Base-by-base conservation (phyloP, 2,329 filamentous ascomycete genomes). In the Phoma herbarum region DNA sequence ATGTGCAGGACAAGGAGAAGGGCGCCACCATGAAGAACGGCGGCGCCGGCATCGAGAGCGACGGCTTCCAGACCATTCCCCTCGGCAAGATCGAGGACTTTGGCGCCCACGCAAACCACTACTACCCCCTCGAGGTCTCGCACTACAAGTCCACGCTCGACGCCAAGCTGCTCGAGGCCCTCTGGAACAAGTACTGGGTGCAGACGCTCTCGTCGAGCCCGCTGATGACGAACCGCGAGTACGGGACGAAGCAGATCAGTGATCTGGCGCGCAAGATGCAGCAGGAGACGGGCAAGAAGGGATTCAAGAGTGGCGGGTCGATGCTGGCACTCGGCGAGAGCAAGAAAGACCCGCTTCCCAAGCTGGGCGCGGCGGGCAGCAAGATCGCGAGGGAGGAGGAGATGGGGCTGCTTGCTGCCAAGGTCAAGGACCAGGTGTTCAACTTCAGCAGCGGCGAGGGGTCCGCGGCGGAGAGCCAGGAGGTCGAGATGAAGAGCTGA, bases 141-240 rank as follows among this genome's bases (percentile, higher is more conserved):
- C 92, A 96, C 78, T 99, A 92, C 85, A 98, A 98, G 81, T 95
- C 91, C 63, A 90, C 90, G 0, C 88, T 99, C 26, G 95, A 99
- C 78, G 85, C 88, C 2, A 90, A 93, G 69, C 84, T 99, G 23
- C 83, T 99, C 5, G 92, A 96, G 72, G 85, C 92, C 50, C 83
- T 99, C 28, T 98, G 95, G 95, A 97, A 97, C 82, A 98, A 98
- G 79, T 99, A 99, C 83, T 97, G 93, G 95, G 93, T 97, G 31
- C 91, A 96, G 73, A 99, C 95, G 6, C 85, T 99, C 20, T 96
- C 92, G 29, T 92, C 96, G 69, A 95, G 88, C 68, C 93, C 94
- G 22, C 85, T 97, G 4, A 89, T 96, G 69, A 93, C 92, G 55
- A 98, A 97, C 73, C 90, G 93, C 63, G 94, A 97, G 68, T 99